A percentile compares a stretch with the other conserved stretches of the same genome.
Conservation (phyloP, 768 basidiomycete genomes). For the Boletus pseudopeckii region DNA sequence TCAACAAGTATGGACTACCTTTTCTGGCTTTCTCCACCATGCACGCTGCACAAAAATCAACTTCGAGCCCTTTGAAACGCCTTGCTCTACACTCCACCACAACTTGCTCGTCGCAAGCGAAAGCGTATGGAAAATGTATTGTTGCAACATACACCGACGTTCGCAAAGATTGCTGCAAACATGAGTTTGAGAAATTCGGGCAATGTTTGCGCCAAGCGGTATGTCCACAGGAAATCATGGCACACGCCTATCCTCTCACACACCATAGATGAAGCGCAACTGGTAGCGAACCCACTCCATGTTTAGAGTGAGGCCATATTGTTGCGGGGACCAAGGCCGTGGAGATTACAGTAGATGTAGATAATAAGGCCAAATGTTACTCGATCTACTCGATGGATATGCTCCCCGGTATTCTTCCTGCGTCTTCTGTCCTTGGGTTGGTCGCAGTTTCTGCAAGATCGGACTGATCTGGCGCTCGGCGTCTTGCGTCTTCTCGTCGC, state of each 20-base stretch:
- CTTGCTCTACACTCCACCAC: slow-evolving; percentile 70
- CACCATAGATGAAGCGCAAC: slow-evolving; percentile 51
- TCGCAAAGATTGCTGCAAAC: slow-evolving; percentile 75
- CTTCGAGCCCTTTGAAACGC: slow-evolving; percentile 48
- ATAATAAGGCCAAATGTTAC: slow-evolving; percentile 15
- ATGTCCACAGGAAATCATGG: slow-evolving; percentile 31
- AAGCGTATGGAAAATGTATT: slow-evolving; percentile 86
- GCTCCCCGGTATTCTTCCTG: slow-evolving; percentile 34
- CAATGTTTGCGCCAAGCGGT: slow-evolving; percentile 79
- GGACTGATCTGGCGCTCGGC: slow-evolving; percentile 26
- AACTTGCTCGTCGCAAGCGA: slow-evolving; percentile 70
- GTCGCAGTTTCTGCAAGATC: slow-evolving; percentile 22
- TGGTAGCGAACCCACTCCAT: slow-evolving; percentile 35
- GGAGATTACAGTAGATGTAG: slow-evolving; percentile 20
- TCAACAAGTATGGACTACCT: background rate
- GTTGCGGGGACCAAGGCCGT: slow-evolving; percentile 6
- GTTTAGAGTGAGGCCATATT: background rate
- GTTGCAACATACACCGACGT: slow-evolving; percentile 80
- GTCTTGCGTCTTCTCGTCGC: slow-evolving; percentile 42
- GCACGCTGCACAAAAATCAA: slow-evolving; percentile 29
- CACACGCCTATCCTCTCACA: background rate
- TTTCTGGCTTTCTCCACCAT: slow-evolving; percentile 5
- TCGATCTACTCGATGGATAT: slow-evolving; percentile 22
- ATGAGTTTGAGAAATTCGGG: slow-evolving; percentile 82
- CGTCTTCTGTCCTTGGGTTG: slow-evolving; percentile 37